Conservation (phyloP, 2,329 filamentous ascomycete species). For the Metarhizium anisopliae region DNA sequence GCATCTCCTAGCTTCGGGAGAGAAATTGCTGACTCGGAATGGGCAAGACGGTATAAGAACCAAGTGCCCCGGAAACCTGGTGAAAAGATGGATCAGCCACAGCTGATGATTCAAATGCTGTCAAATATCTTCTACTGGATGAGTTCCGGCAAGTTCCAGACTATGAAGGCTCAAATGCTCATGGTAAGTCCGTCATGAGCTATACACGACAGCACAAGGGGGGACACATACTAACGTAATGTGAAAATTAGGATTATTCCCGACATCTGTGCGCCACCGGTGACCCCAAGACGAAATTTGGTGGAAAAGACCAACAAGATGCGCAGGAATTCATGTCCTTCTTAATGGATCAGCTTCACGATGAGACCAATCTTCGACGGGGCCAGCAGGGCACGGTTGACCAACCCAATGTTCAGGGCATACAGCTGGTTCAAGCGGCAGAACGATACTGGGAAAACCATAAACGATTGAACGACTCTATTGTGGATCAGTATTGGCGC, state of each 20-base stretch:
- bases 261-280: constrained; percentile 24
- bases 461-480: constrained; percentile 60
- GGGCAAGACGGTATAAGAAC: constrained; percentile 53
- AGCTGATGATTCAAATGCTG: constrained; percentile 51
- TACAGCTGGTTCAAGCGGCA: constrained; percentile 44
- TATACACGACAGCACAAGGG: neutral
- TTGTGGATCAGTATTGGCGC: constrained; percentile 72
- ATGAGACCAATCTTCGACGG: constrained; percentile 66
- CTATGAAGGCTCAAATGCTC: constrained; percentile 46
- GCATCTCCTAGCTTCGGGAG: constrained; percentile 61
- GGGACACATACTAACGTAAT: neutral
- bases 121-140: constrained; percentile 52
- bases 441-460: constrained; percentile 68
- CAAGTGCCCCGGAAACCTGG: constrained; percentile 53
- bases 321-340: constrained; percentile 85
- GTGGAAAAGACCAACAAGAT: constrained; percentile 74
- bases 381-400: constrained; percentile 27
- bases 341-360: constrained; percentile 69
- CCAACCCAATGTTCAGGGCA: constrained; percentile 23
- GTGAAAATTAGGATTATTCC: constrained; percentile 43
- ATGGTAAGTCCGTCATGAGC: constrained; percentile 35
- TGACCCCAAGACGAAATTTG: constrained; percentile 42
- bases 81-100: constrained; percentile 41
- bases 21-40: constrained; percentile 49
- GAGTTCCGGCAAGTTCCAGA: constrained; percentile 37